phyloP scores from a whole-genome alignment of 2,329 filamentous ascomycete species.

The Sarocladium oryzae region DNA sequence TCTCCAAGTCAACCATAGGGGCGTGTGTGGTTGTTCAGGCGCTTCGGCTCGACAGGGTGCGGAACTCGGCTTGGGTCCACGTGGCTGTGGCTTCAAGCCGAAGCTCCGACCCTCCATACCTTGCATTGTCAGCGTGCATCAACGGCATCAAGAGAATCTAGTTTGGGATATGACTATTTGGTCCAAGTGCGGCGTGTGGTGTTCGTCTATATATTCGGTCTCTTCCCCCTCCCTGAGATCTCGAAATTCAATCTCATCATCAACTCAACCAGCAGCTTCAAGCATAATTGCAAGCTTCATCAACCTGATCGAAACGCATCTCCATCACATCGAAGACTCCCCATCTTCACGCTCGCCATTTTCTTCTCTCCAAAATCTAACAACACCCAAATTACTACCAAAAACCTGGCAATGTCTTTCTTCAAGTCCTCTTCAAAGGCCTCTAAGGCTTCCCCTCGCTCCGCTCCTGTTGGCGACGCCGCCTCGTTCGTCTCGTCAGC shows the following conservation, averaged over 20 bases:
- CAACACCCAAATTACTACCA: background rate
- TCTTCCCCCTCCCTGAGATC: background rate
- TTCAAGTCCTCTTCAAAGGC: conserved; percentile 3
- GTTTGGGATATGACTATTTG: too few relatives aligned
- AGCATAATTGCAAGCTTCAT: background rate
- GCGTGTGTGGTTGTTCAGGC: too few relatives aligned
- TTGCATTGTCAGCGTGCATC: too few relatives aligned
- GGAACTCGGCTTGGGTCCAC: too few relatives aligned
- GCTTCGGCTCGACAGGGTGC: too few relatives aligned
- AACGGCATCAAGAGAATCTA: too few relatives aligned
- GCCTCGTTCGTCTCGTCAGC: conserved; percentile 3
- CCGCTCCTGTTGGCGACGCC: background rate
- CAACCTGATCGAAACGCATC: background rate
- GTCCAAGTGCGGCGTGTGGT: too few relatives aligned
- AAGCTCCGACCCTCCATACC: too few relatives aligned
- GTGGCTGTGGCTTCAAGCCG: too few relatives aligned
- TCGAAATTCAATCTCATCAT: background rate
- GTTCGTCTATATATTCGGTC: background rate
- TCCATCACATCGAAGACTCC: background rate
- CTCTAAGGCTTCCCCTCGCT: background rate
- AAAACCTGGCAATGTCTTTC: conserved; percentile 1
- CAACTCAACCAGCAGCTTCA: background rate
- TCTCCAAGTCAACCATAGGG: too few relatives aligned
- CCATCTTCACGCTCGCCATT: background rate
- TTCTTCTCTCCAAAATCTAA: background rate